Base-by-base conservation (phyloP, 108 stramenopile genomes). In the Epithemia pelagica region DNA sequence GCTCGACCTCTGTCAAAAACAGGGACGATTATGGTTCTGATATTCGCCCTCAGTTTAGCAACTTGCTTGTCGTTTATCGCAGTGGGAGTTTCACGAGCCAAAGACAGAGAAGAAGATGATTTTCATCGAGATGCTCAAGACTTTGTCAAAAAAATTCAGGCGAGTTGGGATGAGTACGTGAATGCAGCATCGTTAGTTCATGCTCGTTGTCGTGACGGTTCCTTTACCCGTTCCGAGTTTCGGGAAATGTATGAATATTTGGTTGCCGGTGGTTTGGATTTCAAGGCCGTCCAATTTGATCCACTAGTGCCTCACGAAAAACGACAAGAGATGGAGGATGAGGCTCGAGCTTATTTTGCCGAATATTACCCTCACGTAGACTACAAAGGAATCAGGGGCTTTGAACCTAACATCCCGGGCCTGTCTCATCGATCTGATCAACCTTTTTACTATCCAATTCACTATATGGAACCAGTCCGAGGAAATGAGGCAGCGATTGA, bases 401-500 rank as follows among this genome's bases (percentile, higher is more conserved):
- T 71, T 32, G 62, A 59, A 15, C 37, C 37, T 46, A 56, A 54
- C 30, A 27, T 25, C 26, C 28, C 65, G 27, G 33, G 22, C 21
- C 30, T 27, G 5, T 54, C 22, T 7, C 56, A 5, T 57, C 56
- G 56, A 23, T 26, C 22, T 3, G 26, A 57, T 26, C 2, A 54
- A 18, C 54, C 73, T 32, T 77, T 71, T 55, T 81, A 81, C 57
- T 81, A 76, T 33, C 79, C 79, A 75, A 46, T 46, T 10, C 37
- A 82, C 53, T 79, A 74, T 33, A 65, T 71, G 58, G 82, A 82
- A 59, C 82, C 82, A 21, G 59, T 82, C 30, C 0, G 29, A 10
- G 75, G 82, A 30, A 82, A 82, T 57, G 82, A 79, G 51, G 68
- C 57, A 15, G 82, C 78, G 2, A 76, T 79, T 53, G 78, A 79